Base-by-base conservation (phyloP, 345 rosid species). In the Chamaenerion angustifolium region DNA sequence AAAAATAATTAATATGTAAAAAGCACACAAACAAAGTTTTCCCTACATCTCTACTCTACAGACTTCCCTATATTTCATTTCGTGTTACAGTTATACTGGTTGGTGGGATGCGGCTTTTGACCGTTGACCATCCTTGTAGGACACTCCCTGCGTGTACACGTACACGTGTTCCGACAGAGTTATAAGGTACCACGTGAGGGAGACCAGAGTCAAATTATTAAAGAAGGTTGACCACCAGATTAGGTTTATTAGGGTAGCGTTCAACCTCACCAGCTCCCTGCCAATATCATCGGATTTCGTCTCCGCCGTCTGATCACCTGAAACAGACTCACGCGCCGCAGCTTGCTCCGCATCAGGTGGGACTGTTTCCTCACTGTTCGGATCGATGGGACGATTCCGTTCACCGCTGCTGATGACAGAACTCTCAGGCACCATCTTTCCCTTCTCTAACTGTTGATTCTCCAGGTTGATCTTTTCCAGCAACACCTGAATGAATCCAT, bases 391-490 rank as follows among this genome's bases (percentile, higher is more conserved):
- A 10, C 6, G 15, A 8, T 49, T 27, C 16, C 1, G 4, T 3
- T 9, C 49, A 17, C 13, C 25, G 13, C 49, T 18, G 12, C 23
- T 12, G 25, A 12, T 21, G 4, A 10, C 49, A 18, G 12, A 46
- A 15, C 31, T 11, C 14, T 4, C 14, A 21, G 31, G 31, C 18
- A 10, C 35, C 6, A 21, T 23, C 15, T 49, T 49, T 16, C 19
- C 40, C 10, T 13, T 40, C 35, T 27, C 41, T 16, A 31, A 7
- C 0, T 1, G 37, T 31, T 31, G 37, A 31, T 27, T 49, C 52
- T 49, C 52, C 41, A 49, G 10, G 17, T 23, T 40, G 1, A 23
- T n/a, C 52, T 49, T 49, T 40, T 49, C 52, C 6, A 49, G 11
- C 52, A 49, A n/a, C 13, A 16, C 41, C 52, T 48, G 14, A 4